phyloP scores from a whole-genome alignment of 2,329 filamentous ascomycete genomes.

The Colletotrichum shisoi region DNA sequence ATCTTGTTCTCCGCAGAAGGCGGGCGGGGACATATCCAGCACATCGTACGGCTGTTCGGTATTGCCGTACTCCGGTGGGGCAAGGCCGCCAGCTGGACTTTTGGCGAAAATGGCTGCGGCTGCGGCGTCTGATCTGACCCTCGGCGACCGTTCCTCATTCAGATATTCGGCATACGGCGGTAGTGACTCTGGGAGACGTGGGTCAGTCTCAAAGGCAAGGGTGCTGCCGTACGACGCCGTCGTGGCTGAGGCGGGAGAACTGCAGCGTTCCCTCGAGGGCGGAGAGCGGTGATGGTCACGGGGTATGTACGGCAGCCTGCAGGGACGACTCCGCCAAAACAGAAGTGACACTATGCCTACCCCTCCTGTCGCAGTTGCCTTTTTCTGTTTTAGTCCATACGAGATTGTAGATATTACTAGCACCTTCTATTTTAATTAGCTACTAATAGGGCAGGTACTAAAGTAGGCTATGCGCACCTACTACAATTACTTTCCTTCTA shows the following conservation, averaged over 20 bases:
- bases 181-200: background rate
- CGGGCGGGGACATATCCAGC: background rate
- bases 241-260: background rate
- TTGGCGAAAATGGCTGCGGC: background rate
- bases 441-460: no score
- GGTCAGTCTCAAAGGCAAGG: constrained; percentile 1
- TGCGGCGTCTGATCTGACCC: background rate
- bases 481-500: no score
- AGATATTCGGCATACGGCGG: constrained; percentile 13
- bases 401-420: no score
- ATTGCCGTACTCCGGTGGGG: background rate
- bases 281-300: background rate
- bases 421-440: no score
- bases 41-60: background rate
- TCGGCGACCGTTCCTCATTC: background rate
- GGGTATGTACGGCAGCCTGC: no score
- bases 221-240: background rate
- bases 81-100: background rate
- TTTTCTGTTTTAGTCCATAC: no score
- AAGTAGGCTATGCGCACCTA: no score
- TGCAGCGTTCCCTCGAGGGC: constrained; percentile 1
- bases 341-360: no score
- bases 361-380: no score
- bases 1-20: background rate
- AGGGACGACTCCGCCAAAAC: no score